Conservation (phyloP, 805 yeast species). For the Hyphopichia homilentoma region DNA sequence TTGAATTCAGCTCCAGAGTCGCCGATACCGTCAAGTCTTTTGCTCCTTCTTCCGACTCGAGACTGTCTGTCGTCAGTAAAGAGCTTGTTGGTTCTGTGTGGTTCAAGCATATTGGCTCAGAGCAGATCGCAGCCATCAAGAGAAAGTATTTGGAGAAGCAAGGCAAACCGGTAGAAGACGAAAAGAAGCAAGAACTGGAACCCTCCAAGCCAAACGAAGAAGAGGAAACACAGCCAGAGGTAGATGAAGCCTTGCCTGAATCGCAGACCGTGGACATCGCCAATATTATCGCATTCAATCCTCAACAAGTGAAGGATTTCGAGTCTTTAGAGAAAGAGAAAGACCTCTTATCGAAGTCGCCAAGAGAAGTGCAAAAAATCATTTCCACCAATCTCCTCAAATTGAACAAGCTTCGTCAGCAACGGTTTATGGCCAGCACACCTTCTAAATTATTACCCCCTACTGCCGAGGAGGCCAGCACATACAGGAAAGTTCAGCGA, state of each 20-base stretch:
- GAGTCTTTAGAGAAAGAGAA: slow-evolving; percentile 22
- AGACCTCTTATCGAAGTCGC: slow-evolving; percentile 19
- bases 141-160: slow-evolving; percentile 15
- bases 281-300: slow-evolving; percentile 33
- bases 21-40: slow-evolving; percentile 27
- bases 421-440: slow-evolving; percentile 29
- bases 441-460: slow-evolving; percentile 23
- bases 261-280: slow-evolving; percentile 13
- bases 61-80: slow-evolving; percentile 28
- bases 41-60: slow-evolving; percentile 35
- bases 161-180: slow-evolving; percentile 7
- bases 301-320: slow-evolving; percentile 23
- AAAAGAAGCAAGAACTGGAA: slow-evolving; percentile 7
- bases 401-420: slow-evolving; percentile 39
- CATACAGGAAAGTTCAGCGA: slow-evolving; percentile 28
- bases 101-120: slow-evolving; percentile 37
- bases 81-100: slow-evolving; percentile 31
- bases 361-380: slow-evolving; percentile 28
- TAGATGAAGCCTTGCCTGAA: slow-evolving; percentile 6
- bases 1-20: slow-evolving; percentile 14
- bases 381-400: slow-evolving; percentile 29
- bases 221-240: slow-evolving; percentile 1
- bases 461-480: slow-evolving; percentile 18
- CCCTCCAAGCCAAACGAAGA: slow-evolving; percentile 2
- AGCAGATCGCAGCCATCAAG: slow-evolving; percentile 26